Percentiles rank a stretch among this genome's conserved stretches.
Evolutionary conservation across 306 rosid species (phyloP).

Genomic region (Acmispon strigosus): DNA sequence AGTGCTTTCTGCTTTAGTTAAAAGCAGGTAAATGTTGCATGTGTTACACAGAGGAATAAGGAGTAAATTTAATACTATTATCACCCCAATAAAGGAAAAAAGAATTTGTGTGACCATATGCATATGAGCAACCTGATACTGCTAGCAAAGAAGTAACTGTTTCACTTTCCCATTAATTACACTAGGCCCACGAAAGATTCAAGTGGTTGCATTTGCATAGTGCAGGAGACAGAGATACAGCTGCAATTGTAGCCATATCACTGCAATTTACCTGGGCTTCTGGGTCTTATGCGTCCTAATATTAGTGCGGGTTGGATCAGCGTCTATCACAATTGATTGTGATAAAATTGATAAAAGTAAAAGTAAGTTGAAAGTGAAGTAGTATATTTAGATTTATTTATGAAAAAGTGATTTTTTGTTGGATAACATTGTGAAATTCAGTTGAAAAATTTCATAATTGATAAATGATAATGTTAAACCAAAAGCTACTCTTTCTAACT

Average conservation of each 20-base stretch:
- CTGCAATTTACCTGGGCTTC: slow-evolving; percentile 26
- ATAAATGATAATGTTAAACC: no score
- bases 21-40: slow-evolving; percentile 17
- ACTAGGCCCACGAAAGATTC: slow-evolving; percentile 23
- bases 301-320: no score
- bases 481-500: no score
- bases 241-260: slow-evolving; percentile 9
- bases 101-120: slow-evolving; percentile 14
- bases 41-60: neutral
- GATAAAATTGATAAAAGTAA: no score
- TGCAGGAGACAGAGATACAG: neutral
- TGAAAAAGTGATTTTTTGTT: no score
- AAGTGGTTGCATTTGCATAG: slow-evolving; percentile 27
- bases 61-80: neutral
- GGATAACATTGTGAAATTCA: no score
- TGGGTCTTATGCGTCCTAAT: neutral
- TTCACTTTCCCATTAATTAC: slow-evolving; percentile 20
- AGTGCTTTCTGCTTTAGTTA: slow-evolving; percentile 28
- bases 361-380: no score
- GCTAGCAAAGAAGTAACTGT: slow-evolving; percentile 14
- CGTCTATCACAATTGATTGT: no score
- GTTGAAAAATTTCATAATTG: no score
- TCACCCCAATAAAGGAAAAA: neutral
- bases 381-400: no score
- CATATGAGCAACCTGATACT: slow-evolving; percentile 14